These are phyloP conservation scores for Entomortierella beljakovae DNA, from an alignment of 192 early-diverging fungal species.

Conservation along the genomic window DNA sequence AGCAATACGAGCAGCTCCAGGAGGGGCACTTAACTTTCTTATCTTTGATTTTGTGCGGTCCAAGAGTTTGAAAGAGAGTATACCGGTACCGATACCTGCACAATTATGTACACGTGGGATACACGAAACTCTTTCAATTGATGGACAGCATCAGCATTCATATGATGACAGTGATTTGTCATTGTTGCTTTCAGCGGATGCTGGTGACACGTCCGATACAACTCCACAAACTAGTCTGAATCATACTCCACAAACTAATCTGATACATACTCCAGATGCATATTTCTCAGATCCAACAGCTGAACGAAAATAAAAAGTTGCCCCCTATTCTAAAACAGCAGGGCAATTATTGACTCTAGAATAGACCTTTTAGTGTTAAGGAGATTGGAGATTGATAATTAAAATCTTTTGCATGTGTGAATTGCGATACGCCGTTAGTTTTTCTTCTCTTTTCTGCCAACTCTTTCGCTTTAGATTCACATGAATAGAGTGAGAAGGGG, in stretches of 20 bases:
- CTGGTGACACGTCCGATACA: neutral
- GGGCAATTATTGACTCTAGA: too few species aligned
- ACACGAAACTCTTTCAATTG: conserved; percentile 20
- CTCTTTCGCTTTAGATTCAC: too few species aligned
- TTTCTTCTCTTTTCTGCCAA: too few species aligned
- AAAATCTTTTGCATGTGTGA: too few species aligned
- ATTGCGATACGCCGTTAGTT: too few species aligned
- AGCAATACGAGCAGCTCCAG: conserved; percentile 36
- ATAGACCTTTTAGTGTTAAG: too few species aligned
- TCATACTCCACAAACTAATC: too few species aligned
- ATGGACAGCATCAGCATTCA: conserved; percentile 23
- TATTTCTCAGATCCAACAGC: neutral
- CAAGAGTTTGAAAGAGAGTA: conserved; percentile 42
- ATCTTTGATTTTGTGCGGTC: conserved; percentile 50
- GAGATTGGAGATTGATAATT: too few species aligned
- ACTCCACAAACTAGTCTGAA: neutral
- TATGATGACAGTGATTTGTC: neutral
- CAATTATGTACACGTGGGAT: conserved; percentile 18
- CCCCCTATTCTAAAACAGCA: conserved; percentile 8
- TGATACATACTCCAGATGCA: neutral
- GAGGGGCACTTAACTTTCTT: conserved; percentile 50
- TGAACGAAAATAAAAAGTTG: conserved; percentile 5
- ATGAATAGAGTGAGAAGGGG: too few species aligned
- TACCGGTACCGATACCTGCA: conserved; percentile 3
- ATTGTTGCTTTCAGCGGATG: neutral